phyloP scores from a whole-genome alignment of 2,329 filamentous ascomycete species.

The Pseudonectria buxi region DNA sequence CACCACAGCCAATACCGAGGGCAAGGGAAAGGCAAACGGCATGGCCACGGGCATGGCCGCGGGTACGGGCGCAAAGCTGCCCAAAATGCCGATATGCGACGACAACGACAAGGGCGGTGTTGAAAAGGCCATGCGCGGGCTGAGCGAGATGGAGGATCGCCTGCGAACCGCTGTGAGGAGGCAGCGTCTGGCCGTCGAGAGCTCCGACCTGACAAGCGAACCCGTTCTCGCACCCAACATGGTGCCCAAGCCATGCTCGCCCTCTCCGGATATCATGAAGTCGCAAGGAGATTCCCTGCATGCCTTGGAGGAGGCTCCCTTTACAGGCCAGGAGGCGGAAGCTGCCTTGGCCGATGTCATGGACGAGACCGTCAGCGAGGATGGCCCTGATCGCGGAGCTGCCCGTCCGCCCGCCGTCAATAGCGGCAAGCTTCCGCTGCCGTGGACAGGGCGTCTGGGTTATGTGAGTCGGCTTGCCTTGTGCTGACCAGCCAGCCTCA shows the following conservation, averaged over 20 bases:
- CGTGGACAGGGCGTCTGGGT: constrained; percentile 83
- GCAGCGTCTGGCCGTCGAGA: constrained; percentile 41
- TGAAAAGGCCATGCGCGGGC: constrained; percentile 35
- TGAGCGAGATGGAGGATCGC: constrained; percentile 44
- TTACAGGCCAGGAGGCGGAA: constrained; percentile 18
- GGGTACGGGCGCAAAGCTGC: no score
- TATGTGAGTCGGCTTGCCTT: constrained; percentile 60
- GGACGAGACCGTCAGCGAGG: constrained; percentile 14
- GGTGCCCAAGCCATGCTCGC: constrained; percentile 6
- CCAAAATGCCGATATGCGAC: constrained; percentile 1
- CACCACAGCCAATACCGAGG: neutral
- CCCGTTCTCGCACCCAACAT: constrained; percentile 1
- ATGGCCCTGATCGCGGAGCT: constrained; percentile 30
- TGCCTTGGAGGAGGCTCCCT: constrained; percentile 11
- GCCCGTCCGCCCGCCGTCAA: constrained; percentile 68
- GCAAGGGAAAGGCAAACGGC: neutral
- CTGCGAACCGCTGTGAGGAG: constrained; percentile 36
- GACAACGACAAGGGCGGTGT: constrained; percentile 21
- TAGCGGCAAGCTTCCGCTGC: constrained; percentile 74
- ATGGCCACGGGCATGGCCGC: no score
- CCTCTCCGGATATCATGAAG: constrained; percentile 2
- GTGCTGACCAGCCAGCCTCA: constrained; percentile 1
- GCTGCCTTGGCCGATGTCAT: constrained; percentile 14
- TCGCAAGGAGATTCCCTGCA: constrained; percentile 3
- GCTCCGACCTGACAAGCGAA: constrained; percentile 25